Conservation (phyloP, 805 yeast genomes). For the Sugiyamaella americana region DNA sequence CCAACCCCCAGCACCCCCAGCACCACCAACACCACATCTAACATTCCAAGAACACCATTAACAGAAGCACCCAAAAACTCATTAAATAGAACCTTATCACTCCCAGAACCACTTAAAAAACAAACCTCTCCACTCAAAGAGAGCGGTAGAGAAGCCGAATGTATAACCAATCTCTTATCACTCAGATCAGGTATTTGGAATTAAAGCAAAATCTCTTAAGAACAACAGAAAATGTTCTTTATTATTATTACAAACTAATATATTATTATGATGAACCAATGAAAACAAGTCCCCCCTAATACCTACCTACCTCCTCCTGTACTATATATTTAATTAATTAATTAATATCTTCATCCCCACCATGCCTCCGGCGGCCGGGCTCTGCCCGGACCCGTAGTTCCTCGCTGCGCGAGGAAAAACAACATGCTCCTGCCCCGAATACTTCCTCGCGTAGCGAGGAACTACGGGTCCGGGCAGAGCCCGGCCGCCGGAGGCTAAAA, state of each 20-base stretch:
- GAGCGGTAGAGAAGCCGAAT: slow-evolving; percentile 27
- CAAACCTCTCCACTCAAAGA: not conserved
- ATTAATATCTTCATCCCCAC: not conserved
- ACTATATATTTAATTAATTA: too few species aligned
- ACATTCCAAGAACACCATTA: not conserved
- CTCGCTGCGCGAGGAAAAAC: too few species aligned
- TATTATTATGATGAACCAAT: not conserved
- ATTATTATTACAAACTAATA: not conserved
- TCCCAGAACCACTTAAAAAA: not conserved
- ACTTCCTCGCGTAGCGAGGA: too few species aligned
- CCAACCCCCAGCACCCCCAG: not conserved
- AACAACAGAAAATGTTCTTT: not conserved
- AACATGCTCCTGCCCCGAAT: too few species aligned
- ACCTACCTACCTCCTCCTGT: too few species aligned
- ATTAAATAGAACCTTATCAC: slow-evolving; percentile 1
- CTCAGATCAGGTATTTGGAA: slow-evolving; percentile 29
- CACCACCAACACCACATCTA: not conserved
- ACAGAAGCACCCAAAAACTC: not conserved
- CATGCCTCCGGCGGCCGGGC: not conserved
- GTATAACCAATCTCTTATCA: slow-evolving; percentile 32
- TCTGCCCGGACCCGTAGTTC: not conserved
- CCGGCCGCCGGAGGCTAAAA: too few species aligned
- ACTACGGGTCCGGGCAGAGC: too few species aligned
- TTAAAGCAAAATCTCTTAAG: slow-evolving; percentile 1
- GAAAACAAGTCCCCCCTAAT: too few species aligned